Percentiles rank a stretch among this genome's conserved stretches.
Evolutionary conservation across 352 stramenopile genomes (phyloP).

Genomic region (Phytopythium helicoides): DNA sequence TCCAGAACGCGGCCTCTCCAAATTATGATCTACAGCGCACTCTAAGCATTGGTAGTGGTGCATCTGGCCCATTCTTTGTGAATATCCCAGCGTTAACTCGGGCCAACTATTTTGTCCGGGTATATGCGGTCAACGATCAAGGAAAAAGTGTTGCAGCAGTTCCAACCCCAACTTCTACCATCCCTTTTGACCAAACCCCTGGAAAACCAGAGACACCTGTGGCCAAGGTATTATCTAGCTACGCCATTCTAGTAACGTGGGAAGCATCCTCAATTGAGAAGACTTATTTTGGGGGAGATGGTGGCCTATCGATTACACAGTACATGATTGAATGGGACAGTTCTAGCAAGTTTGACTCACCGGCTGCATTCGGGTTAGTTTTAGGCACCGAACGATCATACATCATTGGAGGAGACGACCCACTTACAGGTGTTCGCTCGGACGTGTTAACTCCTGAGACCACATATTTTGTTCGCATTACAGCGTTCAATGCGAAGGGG

Average conservation of each 20-base stretch:
- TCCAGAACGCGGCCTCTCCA: slow-evolving; percentile 69
- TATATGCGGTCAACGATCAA: slow-evolving; percentile 92
- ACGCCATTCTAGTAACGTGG: slow-evolving; percentile 93
- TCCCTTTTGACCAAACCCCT: slow-evolving; percentile 69
- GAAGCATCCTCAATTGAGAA: slow-evolving; percentile 76
- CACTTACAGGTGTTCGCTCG: slow-evolving; percentile 90
- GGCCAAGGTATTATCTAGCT: slow-evolving; percentile 82
- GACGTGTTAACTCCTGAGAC: slow-evolving; percentile 73
- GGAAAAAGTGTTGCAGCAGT: slow-evolving; percentile 49
- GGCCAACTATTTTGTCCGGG: slow-evolving; percentile 85
- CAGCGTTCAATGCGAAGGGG: slow-evolving; percentile 73
- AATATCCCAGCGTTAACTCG: slow-evolving; percentile 82
- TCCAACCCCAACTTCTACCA: slow-evolving; percentile 48
- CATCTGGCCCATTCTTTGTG: slow-evolving; percentile 78
- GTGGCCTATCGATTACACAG: slow-evolving; percentile 90
- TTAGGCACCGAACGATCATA: slow-evolving; percentile 49
- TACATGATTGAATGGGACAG: slow-evolving; percentile 97
- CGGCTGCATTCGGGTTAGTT: slow-evolving; percentile 68
- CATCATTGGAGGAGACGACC: slow-evolving; percentile 91
- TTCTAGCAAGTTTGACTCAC: slow-evolving; percentile 87
- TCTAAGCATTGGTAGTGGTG: slow-evolving; percentile 33
- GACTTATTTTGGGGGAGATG: slow-evolving; percentile 89
- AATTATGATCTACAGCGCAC: slow-evolving; percentile 61
- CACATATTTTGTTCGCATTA: slow-evolving; percentile 78
- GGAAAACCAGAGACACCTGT: slow-evolving; percentile 57